These are phyloP conservation scores for Fomitopsis pulvina DNA, from an alignment of 768 basidiomycete genomes.

Conservation along the genomic window DNA sequence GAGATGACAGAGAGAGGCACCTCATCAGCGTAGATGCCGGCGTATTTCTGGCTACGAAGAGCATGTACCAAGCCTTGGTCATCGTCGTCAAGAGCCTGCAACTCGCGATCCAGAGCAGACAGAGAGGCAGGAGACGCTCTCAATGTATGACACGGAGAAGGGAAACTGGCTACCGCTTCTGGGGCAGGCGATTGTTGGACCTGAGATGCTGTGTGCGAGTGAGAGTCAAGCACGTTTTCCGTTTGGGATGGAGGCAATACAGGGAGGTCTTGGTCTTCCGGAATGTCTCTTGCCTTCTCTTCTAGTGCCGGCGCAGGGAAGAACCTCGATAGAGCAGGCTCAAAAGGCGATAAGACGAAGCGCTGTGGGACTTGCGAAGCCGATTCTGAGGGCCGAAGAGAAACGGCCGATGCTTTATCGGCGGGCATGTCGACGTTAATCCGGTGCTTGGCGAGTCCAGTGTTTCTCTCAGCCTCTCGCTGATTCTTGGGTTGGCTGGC, in stretches of 20 bases:
- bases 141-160: background rate
- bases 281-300: no score
- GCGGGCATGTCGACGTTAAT: no score
- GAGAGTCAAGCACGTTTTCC: background rate
- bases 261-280: background rate
- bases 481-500: background rate
- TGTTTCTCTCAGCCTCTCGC: background rate
- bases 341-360: background rate
- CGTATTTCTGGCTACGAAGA: background rate
- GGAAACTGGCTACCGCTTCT: background rate
- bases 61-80: background rate
- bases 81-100: background rate
- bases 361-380: constrained; percentile 37
- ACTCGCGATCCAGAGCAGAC: background rate
- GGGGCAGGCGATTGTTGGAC: background rate
- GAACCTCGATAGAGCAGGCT: constrained; percentile 4
- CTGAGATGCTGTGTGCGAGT: background rate
- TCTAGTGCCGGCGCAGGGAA: background rate
- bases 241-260: background rate
- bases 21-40: no score
- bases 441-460: no score
- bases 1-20: no score
- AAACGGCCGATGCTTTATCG: constrained; percentile 5
- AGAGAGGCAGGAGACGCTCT: background rate
- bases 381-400: constrained; percentile 47